Conservation (phyloP, 2,329 filamentous ascomycete genomes). For the Phyllosticta citriasiana region DNA sequence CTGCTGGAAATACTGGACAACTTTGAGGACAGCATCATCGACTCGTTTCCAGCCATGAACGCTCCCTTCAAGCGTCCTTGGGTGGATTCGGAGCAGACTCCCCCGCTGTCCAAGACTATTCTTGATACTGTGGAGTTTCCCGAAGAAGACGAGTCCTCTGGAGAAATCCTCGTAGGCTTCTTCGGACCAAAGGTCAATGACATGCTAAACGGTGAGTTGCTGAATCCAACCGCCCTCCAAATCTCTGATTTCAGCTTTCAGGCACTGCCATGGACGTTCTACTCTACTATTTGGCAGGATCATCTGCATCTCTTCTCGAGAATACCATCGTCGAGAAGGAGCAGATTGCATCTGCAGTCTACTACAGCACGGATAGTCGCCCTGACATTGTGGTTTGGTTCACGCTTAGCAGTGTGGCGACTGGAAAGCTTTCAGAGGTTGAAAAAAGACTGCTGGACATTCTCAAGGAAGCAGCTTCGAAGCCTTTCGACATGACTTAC, state of each 20-base stretch:
- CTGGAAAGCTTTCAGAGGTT: constrained; percentile 71
- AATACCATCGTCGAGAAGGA: constrained; percentile 90
- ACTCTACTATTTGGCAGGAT: constrained; percentile 80
- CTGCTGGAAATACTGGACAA: constrained; percentile 72
- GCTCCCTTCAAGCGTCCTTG: constrained; percentile 78
- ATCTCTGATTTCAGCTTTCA: constrained; percentile 12
- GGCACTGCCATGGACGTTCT: constrained; percentile 68
- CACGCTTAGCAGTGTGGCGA: constrained; percentile 75
- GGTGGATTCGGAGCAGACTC: constrained; percentile 76
- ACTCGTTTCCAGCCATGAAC: constrained; percentile 66
- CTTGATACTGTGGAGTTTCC: constrained; percentile 81
- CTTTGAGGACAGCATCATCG: constrained; percentile 79
- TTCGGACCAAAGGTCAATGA: constrained; percentile 78
- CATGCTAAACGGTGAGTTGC: constrained; percentile 38
- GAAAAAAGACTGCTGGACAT: constrained; percentile 79
- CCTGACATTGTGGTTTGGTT: constrained; percentile 80
- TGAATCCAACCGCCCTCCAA: not conserved
- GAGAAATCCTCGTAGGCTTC: constrained; percentile 78
- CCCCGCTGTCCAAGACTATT: constrained; percentile 59
- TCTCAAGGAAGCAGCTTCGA: constrained; percentile 67
- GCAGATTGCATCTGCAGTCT: constrained; percentile 77
- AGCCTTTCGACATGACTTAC: constrained; percentile 81
- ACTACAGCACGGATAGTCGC: constrained; percentile 67
- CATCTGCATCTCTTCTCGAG: constrained; percentile 83
- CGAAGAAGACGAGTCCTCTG: constrained; percentile 89